Evolutionary conservation across 208 protist species (phyloP), one percentile per base, ranked within the genome.

Genomic region (Trypanosoma cruzi): DNA sequence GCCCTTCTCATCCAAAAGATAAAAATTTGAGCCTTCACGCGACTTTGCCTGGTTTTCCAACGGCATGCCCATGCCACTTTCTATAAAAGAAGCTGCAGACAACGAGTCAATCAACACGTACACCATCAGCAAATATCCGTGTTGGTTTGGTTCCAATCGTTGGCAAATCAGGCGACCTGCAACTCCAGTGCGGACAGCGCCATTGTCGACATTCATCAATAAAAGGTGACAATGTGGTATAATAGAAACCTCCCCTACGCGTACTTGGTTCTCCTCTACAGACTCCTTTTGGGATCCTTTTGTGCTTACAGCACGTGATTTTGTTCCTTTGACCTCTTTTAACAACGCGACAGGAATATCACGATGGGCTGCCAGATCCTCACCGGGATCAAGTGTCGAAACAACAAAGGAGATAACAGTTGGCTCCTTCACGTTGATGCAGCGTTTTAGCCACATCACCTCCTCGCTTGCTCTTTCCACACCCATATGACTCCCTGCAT

Each of bases 401-500:
- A 97, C 67, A n/a, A 86, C 64, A 32, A 92, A 66, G 37, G 88
- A 90, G 29, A 89, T 26, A 20, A 48, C 64, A 3, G 87, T 93
- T 42, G 83, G 68, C 56, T 75, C 70, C 44, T 77, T 73, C 50
- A 97, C 77, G 22, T 63, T 72, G 34, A 97, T 68, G 20, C 68
- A 67, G 14, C 88, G 85, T 75, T 97, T 97, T 57, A 97, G 84
- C 88, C 89, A 95, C 13, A 97, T 68, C 26, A 61, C 74, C 67
- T 93, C 81, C 37, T 79, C 72, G 37, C 85, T 79, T 29, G 58
- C 34, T 6, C 53, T 28, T 16, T 82, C 42, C 34, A 92, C 75
- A 2, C 76, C 73, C 1, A 59, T 65, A 77, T 89, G 76, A 4
- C 52, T 50, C 40, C 86, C 89, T n/a, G 88, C 86, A 68, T 97